Percentiles rank a stretch among this genome's conserved stretches.
phyloP scores from a whole-genome alignment of 352 stramenopile species.

The Phytophthora podocarpi region DNA sequence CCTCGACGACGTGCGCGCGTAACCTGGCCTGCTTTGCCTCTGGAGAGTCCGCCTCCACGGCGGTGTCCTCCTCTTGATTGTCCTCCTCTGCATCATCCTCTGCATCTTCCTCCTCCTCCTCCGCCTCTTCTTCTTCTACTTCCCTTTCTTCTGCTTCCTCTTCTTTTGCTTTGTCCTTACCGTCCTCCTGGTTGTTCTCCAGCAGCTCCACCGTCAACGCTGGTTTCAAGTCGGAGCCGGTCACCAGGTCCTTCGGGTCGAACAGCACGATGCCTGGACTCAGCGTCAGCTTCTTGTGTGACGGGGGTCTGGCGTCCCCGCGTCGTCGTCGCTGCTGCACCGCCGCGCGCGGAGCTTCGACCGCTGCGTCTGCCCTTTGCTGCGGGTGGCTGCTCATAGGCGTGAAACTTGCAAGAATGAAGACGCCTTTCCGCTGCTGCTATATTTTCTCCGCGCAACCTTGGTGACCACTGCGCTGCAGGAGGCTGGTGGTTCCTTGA shows the following conservation, averaged over 20 bases:
- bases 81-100: slow-evolving; percentile 26
- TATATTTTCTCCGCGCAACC: background rate
- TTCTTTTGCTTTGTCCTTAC: background rate
- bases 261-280: slow-evolving; percentile 55
- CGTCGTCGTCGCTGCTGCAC: slow-evolving; percentile 10
- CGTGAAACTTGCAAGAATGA: slow-evolving; percentile 33
- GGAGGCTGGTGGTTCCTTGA: background rate
- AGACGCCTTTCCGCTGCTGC: slow-evolving; percentile 24
- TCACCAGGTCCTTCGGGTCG: slow-evolving; percentile 49
- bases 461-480: slow-evolving; percentile 3
- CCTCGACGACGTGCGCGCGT: slow-evolving; percentile 66
- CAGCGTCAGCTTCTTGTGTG: slow-evolving; percentile 26
- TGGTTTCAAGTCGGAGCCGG: slow-evolving; percentile 19
- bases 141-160: background rate
- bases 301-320: slow-evolving; percentile 3
- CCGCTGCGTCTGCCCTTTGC: slow-evolving; percentile 1
- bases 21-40: slow-evolving; percentile 23
- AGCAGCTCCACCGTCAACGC: slow-evolving; percentile 28
- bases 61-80: slow-evolving; percentile 20
- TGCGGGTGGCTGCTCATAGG: slow-evolving; percentile 25
- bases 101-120: slow-evolving; percentile 22
- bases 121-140: slow-evolving; percentile 23
- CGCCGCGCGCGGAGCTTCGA: background rate
- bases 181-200: slow-evolving; percentile 31
- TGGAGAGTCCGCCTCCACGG: slow-evolving; percentile 25